A percentile compares a stretch with the other conserved stretches of the same genome.
Evolutionary conservation across 1,139 yeast species (phyloP).

Genomic region (Hansenula anomala): DNA sequence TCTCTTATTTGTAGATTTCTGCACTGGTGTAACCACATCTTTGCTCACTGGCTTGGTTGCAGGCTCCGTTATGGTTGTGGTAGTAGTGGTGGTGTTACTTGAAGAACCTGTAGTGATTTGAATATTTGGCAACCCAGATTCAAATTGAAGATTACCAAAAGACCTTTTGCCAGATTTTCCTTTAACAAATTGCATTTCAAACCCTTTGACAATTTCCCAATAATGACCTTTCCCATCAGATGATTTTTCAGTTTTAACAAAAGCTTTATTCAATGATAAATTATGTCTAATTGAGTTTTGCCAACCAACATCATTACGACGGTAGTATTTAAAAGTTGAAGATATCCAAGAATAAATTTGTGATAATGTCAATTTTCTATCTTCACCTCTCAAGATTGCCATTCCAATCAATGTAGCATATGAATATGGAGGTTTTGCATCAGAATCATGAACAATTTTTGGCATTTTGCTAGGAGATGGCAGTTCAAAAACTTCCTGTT

Average conservation of each 20-base stretch:
- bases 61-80: too few relatives aligned
- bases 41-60: too few relatives aligned
- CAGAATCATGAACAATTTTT: slow-evolving; percentile 18
- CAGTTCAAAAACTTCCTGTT: slow-evolving; percentile 8
- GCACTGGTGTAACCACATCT: not conserved
- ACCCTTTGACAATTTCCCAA: slow-evolving; percentile 87
- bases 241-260: slow-evolving; percentile 85
- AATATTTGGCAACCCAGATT: not conserved
- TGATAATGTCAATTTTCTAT: slow-evolving; percentile 75
- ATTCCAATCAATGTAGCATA: slow-evolving; percentile 93
- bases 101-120: too few relatives aligned
- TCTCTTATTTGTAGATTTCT: not conserved
- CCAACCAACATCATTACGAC: slow-evolving; percentile 89
- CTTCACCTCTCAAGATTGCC: slow-evolving; percentile 84
- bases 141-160: slow-evolving; percentile 10
- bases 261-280: slow-evolving; percentile 64
- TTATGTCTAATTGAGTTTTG: slow-evolving; percentile 36
- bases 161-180: slow-evolving; percentile 44
- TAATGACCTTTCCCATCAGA: slow-evolving; percentile 96
- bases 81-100: too few relatives aligned
- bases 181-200: slow-evolving; percentile 76
- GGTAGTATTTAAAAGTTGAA: slow-evolving; percentile 77
- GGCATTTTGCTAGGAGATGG: slow-evolving; percentile 23
- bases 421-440: slow-evolving; percentile 81
- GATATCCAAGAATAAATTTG: slow-evolving; percentile 95